Base-by-base conservation (phyloP, 306 rosid species). In the Clitoria ternatea region DNA sequence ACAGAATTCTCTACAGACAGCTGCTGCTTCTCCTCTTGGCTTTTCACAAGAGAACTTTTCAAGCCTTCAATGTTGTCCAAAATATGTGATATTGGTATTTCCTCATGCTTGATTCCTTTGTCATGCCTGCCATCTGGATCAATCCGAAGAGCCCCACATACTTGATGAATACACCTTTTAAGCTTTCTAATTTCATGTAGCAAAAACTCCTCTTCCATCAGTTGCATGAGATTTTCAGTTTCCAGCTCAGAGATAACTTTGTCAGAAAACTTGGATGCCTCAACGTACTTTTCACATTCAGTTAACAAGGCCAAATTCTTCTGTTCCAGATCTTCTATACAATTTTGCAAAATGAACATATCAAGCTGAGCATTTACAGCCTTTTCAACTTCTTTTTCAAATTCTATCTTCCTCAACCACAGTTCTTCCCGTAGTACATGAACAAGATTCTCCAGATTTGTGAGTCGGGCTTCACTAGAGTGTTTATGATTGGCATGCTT, bases 361-460 rank as follows among this genome's bases (percentile, higher is more conserved):
- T 93, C 97, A 5, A 93, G 69, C 55, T 93, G 98, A 27, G 92
- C 87, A 78, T 90, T 84, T 35, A 90, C 88, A 35, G 97, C 92
- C 74, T 73, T 90, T 48, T 88, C 97, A 14, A 93, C 89, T 60
- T 88, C 92, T 72, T 85, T 88, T 65, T 88, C 97, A 74, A 88
- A 88, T 76, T 87, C 96, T 69, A 69, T 82, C 90, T 78, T 93
- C 77, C 90, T 89, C 81, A 77, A 47, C 43, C 39, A 77, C 45
- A 66, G 84, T 78, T 87, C 96, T 74, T 87, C 89, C 49, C 75
- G 87, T 47, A 90, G 82, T 54, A 81, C 61, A 74, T 61, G 82
- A 47, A 93, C 73, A 66, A 83, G 61, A 69, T 68, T 79, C 67
- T 93, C 94, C 86, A 93, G 83, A 70, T 80, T 86, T 4, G 72